Evolutionary conservation across 192 early-diverging fungal genomes (phyloP).

Genomic region (Anaeromyces robustus): DNA sequence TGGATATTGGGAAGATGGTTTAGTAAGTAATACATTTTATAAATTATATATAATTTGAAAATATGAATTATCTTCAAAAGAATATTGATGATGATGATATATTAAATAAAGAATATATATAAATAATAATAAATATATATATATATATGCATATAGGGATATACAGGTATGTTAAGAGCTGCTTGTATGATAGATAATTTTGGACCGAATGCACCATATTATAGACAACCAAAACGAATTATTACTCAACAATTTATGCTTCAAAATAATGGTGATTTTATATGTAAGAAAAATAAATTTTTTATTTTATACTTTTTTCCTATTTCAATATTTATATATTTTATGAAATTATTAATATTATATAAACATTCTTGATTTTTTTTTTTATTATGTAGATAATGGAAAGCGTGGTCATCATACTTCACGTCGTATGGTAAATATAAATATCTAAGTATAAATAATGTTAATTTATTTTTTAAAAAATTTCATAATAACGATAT

Average conservation of each 20-base stretch:
- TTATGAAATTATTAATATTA: too few species aligned
- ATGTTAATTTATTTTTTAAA: too few species aligned
- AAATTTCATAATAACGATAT: too few species aligned
- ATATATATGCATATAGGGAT: not conserved
- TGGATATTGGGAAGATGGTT: not conserved
- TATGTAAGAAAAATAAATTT: not conserved
- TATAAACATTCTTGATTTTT: too few species aligned
- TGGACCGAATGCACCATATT: not conserved
- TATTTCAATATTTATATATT: too few species aligned
- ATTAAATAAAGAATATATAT: too few species aligned
- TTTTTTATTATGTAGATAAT: not conserved
- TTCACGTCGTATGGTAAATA: not conserved
- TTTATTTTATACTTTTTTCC: too few species aligned
- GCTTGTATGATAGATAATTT: not conserved
- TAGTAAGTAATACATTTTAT: not conserved
- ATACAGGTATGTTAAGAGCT: not conserved
- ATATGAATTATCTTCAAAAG: too few species aligned
- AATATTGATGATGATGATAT: too few species aligned
- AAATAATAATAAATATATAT: too few species aligned
- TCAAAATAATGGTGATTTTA: not conserved
- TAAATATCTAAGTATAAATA: too few species aligned
- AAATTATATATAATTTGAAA: too few species aligned
- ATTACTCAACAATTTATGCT: not conserved
- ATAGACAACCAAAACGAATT: not conserved
- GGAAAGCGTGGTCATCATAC: not conserved